These are phyloP conservation scores for Plantago elongata DNA, from an alignment of 257 asterid genomes.

Conservation along the genomic window DNA sequence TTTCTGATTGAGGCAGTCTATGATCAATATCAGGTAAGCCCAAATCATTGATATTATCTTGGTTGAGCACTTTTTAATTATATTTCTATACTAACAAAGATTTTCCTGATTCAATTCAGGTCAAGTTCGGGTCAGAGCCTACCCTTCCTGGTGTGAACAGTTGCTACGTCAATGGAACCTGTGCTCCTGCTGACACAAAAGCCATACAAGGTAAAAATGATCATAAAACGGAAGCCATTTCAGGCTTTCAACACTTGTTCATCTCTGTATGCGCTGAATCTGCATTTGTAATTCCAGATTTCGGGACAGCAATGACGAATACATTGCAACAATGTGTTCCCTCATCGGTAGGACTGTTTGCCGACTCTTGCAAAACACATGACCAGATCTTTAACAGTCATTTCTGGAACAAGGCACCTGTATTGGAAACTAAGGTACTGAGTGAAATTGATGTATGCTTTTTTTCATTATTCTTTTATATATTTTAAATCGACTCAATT, in stretches of 20 bases:
- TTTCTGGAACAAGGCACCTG: neutral
- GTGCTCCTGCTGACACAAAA: neutral
- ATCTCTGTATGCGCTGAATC: neutral
- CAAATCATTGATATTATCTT: neutral
- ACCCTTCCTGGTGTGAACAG: too few species aligned
- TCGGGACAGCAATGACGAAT: neutral
- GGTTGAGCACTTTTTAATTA: neutral
- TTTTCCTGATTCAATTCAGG: too few species aligned
- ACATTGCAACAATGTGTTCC: neutral
- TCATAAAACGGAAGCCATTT: too few species aligned
- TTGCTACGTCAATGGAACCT: neutral
- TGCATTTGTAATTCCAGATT: neutral
- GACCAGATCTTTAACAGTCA: neutral
- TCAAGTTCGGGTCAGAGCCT: too few species aligned
- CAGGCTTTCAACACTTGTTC: too few species aligned
- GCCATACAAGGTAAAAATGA: neutral
- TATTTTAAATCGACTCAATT: neutral
- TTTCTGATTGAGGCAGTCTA: neutral
- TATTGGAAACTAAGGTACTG: neutral
- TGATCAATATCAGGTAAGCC: constrained; percentile 1
- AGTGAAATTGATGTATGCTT: neutral
- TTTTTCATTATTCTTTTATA: neutral
- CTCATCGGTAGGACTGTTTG: neutral
- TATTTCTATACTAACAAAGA: neutral
- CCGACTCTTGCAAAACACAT: neutral